A percentile compares a stretch with the other conserved stretches of the same genome.
These are phyloP conservation scores for Endotrypanum monterogeii DNA, from an alignment of 208 protist species.

Conservation along the genomic window DNA sequence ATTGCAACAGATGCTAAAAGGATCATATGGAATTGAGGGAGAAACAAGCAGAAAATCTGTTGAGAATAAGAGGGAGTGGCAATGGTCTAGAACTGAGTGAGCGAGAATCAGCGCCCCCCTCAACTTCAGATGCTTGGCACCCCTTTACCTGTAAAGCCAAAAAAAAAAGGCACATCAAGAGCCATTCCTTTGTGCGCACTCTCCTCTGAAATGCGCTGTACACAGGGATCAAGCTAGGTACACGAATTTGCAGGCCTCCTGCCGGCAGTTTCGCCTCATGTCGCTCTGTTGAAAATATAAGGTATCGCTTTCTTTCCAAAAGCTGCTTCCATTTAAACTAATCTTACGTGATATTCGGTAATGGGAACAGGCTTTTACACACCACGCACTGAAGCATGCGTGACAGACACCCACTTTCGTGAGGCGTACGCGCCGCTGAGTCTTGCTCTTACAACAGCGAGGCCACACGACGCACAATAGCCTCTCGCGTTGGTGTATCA, in stretches of 20 bases:
- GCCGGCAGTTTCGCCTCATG: neutral
- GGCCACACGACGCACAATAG: constrained; percentile 31
- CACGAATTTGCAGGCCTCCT: neutral
- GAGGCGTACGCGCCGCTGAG: neutral
- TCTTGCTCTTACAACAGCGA: constrained; percentile 23
- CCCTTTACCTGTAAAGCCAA: neutral
- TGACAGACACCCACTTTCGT: neutral
- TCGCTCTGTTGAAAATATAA: neutral
- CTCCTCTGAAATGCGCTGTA: neutral
- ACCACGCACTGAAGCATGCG: neutral
- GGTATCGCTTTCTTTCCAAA: neutral
- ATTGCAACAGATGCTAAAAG: neutral
- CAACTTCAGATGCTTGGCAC: no score
- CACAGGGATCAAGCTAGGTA: neutral
- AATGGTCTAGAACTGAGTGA: neutral
- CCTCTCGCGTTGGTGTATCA: constrained; percentile 19
- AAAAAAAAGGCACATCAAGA: neutral
- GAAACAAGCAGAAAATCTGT: neutral
- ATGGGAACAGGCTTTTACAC: neutral
- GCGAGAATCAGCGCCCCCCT: neutral
- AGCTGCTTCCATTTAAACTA: neutral
- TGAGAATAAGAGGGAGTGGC: neutral
- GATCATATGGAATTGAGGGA: neutral
- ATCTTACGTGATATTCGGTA: neutral
- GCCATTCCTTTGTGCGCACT: neutral